These are phyloP conservation scores for Eutypa lata DNA, from an alignment of 2,329 filamentous ascomycete genomes.

Conservation along the genomic window DNA sequence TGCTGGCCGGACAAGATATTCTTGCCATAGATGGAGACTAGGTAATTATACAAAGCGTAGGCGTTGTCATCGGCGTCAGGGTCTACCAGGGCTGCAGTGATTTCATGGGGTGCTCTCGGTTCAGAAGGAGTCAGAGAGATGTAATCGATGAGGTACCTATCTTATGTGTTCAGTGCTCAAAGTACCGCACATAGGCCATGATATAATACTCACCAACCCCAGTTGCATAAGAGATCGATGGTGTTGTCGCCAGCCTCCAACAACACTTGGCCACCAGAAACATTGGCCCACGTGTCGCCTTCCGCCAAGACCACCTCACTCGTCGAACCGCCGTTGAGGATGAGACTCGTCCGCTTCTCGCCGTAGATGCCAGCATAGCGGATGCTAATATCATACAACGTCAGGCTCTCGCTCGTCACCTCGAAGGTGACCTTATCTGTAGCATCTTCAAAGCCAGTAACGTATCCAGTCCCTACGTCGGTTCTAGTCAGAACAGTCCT, in stretches of 20 bases:
- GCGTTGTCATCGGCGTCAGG: conserved; percentile 33
- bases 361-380: conserved; percentile 44
- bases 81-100: conserved; percentile 35
- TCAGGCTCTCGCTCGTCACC: conserved; percentile 29
- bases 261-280: conserved; percentile 41
- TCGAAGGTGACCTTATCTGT: conserved; percentile 42
- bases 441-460: conserved; percentile 41
- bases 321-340: conserved; percentile 39
- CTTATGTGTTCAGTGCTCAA: neutral
- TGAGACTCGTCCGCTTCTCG: conserved; percentile 40
- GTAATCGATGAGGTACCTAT: conserved; percentile 40
- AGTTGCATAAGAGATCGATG: conserved; percentile 43
- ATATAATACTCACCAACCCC: conserved; percentile 39
- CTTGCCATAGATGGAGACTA: conserved; percentile 42
- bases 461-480: conserved; percentile 40
- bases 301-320: conserved; percentile 39
- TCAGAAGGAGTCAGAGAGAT: conserved; percentile 35
- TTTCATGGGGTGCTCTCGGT: conserved; percentile 35
- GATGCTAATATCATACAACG: conserved; percentile 42
- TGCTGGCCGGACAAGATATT: conserved; percentile 48
- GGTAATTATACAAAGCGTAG: conserved; percentile 37
- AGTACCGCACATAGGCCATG: neutral
- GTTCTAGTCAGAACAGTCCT: neutral
- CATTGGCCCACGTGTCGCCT: conserved; percentile 34
- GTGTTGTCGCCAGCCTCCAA: conserved; percentile 41